phyloP scores from a whole-genome alignment of 2,329 filamentous ascomycete genomes.

The Colletotrichum tamarilloi region DNA sequence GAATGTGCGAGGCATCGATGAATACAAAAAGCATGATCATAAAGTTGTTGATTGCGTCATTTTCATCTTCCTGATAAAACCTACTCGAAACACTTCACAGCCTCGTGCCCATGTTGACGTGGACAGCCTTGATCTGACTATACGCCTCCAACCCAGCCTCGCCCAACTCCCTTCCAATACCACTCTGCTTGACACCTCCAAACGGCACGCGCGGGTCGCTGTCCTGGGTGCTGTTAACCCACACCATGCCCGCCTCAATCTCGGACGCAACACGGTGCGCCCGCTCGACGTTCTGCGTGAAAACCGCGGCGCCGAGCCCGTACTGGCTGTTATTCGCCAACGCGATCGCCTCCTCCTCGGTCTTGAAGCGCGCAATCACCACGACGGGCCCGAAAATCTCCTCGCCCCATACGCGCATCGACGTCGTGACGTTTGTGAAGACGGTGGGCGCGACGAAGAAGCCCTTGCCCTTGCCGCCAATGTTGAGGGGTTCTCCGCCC shows the following conservation, averaged over 20 bases:
- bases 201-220: slow-evolving; percentile 57
- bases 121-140: slow-evolving; percentile 56
- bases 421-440: slow-evolving; percentile 53
- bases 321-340: slow-evolving; percentile 66
- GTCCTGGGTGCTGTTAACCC: slow-evolving; percentile 61
- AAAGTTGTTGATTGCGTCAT: no score
- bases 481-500: slow-evolving; percentile 62
- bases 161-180: slow-evolving; percentile 58
- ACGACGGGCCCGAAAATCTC: slow-evolving; percentile 60
- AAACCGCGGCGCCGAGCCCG: slow-evolving; percentile 71
- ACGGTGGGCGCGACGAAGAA: slow-evolving; percentile 60
- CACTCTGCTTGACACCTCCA: slow-evolving; percentile 60
- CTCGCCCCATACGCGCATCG: slow-evolving; percentile 58
- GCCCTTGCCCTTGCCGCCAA: slow-evolving; percentile 50
- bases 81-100: not conserved
- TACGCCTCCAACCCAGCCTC: slow-evolving; percentile 58
- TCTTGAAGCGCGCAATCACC: slow-evolving; percentile 53
- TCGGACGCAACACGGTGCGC: slow-evolving; percentile 62
- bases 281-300: slow-evolving; percentile 66
- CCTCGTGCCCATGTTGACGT: slow-evolving; percentile 51
- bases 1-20: not conserved
- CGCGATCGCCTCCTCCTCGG: slow-evolving; percentile 54
- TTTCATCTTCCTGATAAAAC: not conserved
- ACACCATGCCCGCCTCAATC: slow-evolving; percentile 70
- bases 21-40: no score